Conservation (phyloP, 2,329 filamentous ascomycete species). For the Pezicula neosporulosa region DNA sequence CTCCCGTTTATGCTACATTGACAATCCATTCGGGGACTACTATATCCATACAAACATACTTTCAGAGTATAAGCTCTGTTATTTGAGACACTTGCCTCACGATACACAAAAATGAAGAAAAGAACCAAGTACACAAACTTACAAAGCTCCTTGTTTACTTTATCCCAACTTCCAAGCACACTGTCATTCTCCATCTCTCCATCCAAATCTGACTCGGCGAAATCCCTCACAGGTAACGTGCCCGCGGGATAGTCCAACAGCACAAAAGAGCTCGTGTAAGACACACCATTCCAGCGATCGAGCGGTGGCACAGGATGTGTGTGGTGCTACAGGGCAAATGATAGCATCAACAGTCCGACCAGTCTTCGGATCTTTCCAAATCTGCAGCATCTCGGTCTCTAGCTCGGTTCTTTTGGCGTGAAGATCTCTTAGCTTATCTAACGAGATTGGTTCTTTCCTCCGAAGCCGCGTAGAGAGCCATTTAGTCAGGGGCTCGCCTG, state of each 20-base stretch:
- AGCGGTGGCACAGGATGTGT: slow-evolving; percentile 61
- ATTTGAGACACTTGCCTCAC: background rate
- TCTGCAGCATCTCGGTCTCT: slow-evolving; percentile 50
- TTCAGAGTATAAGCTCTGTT: too few relatives aligned
- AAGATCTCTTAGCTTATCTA: slow-evolving; percentile 46
- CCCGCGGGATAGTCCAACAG: slow-evolving; percentile 61
- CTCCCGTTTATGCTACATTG: too few relatives aligned
- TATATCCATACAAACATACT: too few relatives aligned
- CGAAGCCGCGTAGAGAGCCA: slow-evolving; percentile 53
- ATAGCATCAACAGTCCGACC: slow-evolving; percentile 53
- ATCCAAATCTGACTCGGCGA: slow-evolving; percentile 45
- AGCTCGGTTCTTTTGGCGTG: slow-evolving; percentile 49
- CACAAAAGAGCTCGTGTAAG: slow-evolving; percentile 60
- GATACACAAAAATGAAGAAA: too few relatives aligned
- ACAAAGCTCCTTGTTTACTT: slow-evolving; percentile 56
- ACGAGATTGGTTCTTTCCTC: slow-evolving; percentile 40
- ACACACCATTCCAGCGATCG: slow-evolving; percentile 59
- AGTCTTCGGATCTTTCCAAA: slow-evolving; percentile 48
- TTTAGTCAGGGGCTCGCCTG: slow-evolving; percentile 53
- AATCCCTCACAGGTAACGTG: slow-evolving; percentile 47
- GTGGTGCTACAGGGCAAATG: slow-evolving; percentile 60
- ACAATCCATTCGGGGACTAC: too few relatives aligned
- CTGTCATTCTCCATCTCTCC: slow-evolving; percentile 39
- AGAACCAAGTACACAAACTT: slow-evolving; percentile 19
- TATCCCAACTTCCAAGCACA: slow-evolving; percentile 53